Evolutionary conservation across 1,139 yeast genomes (phyloP).

Genomic region (Blastobotrys capitulatus): DNA sequence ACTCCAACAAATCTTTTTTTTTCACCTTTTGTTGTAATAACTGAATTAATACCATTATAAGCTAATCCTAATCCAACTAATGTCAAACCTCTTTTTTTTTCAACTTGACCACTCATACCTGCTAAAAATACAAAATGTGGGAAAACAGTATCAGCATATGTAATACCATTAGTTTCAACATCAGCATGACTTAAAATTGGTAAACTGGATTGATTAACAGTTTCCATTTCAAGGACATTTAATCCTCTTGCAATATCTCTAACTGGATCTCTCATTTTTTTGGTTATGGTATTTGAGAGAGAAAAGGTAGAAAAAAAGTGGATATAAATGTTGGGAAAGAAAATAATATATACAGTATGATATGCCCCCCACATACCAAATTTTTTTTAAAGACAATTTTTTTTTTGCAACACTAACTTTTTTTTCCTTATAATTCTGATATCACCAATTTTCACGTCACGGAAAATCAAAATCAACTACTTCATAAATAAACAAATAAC

Average conservation of each 20-base stretch:
- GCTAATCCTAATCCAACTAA: conserved; percentile 35
- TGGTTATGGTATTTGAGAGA: not conserved
- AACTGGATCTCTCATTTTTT: conserved; percentile 26
- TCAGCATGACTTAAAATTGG: conserved; percentile 29
- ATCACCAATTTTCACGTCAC: conserved; percentile 12
- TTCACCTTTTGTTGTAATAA: conserved; percentile 15
- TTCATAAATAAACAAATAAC: not conserved
- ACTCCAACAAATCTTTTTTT: conserved; percentile 33
- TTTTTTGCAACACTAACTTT: not conserved
- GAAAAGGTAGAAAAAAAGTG: not conserved
- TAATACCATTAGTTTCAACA: conserved; percentile 26
- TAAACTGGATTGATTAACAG: conserved; percentile 26
- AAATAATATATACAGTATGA: not conserved
- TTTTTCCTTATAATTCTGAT: too few species aligned
- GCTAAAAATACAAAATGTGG: conserved; percentile 35
- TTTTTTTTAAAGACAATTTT: not conserved
- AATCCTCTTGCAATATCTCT: conserved; percentile 35
- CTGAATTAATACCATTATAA: conserved; percentile 22
- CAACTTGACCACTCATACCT: conserved; percentile 27
- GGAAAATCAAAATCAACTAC: conserved; percentile 1
- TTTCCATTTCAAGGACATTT: conserved; percentile 36
- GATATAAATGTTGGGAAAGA: not conserved
- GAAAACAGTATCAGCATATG: conserved; percentile 36
- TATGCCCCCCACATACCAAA: not conserved
- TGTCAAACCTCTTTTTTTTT: conserved; percentile 24